Percentiles rank a stretch among this genome's conserved stretches.
phyloP scores from a whole-genome alignment of 2,329 filamentous ascomycete species.

The Fusarium piperis region DNA sequence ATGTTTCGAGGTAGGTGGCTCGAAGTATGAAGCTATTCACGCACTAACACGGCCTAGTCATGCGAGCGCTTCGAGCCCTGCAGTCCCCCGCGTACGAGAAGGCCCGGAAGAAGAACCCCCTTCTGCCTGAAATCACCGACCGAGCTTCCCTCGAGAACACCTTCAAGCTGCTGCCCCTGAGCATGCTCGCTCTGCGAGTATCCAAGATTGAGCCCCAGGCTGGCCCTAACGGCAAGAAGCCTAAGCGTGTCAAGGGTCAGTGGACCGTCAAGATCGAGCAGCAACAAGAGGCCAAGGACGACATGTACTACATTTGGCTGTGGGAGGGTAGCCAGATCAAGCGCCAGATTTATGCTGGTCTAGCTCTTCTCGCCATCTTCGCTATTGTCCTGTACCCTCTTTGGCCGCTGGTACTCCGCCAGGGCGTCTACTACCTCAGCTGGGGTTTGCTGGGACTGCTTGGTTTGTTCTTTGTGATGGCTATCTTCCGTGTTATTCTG shows the following conservation, averaged over 20 bases:
- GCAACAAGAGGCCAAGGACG: constrained; percentile 87
- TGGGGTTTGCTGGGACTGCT: constrained; percentile 92
- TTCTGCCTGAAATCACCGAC: constrained; percentile 88
- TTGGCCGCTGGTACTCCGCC: constrained; percentile 90
- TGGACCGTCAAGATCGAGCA: constrained; percentile 97
- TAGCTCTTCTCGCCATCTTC: constrained; percentile 85
- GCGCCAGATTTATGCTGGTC: constrained; percentile 88
- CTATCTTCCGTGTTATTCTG: constrained; percentile 93
- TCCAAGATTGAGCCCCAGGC: constrained; percentile 77
- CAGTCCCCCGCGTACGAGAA: constrained; percentile 91
- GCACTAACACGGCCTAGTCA: constrained; percentile 67
- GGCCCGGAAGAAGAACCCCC: constrained; percentile 87
- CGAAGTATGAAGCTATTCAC: not conserved
- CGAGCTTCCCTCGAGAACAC: constrained; percentile 89
- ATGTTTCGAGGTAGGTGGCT: constrained; percentile 86
- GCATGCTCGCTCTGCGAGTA: constrained; percentile 91
- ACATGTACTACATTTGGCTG: constrained; percentile 96
- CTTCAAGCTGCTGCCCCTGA: constrained; percentile 94
- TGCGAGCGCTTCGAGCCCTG: constrained; percentile 91
- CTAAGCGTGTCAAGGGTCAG: constrained; percentile 91
- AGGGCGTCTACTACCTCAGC: constrained; percentile 96
- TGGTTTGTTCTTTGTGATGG: constrained; percentile 96
- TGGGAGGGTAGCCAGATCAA: constrained; percentile 95
- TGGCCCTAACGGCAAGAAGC: constrained; percentile 71
- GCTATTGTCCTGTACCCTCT: constrained; percentile 93